Evolutionary conservation across 2,329 filamentous ascomycete genomes (phyloP), one percentile per base, ranked within the genome.

Genomic region (Fusarium dimerum): DNA sequence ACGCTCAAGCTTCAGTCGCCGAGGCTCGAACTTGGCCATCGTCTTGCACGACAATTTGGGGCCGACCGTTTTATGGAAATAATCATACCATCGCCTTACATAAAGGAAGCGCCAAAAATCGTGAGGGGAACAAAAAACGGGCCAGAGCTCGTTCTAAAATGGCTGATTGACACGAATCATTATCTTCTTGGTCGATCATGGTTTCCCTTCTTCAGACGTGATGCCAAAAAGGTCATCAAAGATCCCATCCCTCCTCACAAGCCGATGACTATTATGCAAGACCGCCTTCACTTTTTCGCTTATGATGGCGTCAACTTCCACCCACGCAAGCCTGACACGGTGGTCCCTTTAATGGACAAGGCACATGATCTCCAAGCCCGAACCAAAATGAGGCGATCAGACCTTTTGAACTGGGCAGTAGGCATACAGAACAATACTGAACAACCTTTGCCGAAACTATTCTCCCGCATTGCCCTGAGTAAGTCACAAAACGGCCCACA

Each of bases 31-130:
- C 62, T 73, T 3, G 71, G 78, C 0, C 76, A 83, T 63, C 78
- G 84, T 2, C 65, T 86, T 0, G 70, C 71, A 17, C 76, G 84
- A 12, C 77, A 77, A 5, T 85, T 84, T 56, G 83, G 84, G 0
- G 67, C 76, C 0, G 83, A 87, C 56, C 75, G 84, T 1, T 85
- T 85, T 43, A 54, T 87, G 2, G 81, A 86, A 48, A 51, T 87
- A 1, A 64, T 76, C 5, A 70, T 85, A 6, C 82, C 83, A 0
- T 73, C 73, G 0, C 70, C 76, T 0, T 68, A 62, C 1, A 52
- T 50, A 1, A 67, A 60, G 3, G 58, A 68, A 2, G 61, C 65
- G 0, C 67, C 71, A 0, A 45, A 55, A 0, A 45, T 68, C 0
- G 51, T 73, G 3, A 70, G 66, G 15, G 61, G 74, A 2, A 62